Conservation (phyloP, 257 asterid species). For the Avicennia marina region DNA sequence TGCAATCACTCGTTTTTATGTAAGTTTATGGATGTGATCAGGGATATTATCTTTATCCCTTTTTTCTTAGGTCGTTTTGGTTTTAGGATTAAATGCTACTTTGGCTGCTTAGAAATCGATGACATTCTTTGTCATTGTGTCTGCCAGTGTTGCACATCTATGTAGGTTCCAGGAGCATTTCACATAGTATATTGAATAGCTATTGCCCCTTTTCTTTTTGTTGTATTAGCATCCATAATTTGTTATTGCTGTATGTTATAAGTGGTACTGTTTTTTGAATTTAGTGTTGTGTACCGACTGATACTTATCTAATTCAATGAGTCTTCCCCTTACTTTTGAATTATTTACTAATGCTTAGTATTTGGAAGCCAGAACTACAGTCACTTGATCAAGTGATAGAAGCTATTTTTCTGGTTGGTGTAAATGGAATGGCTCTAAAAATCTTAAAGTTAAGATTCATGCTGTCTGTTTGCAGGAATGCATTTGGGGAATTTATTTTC, state of each 20-base stretch:
- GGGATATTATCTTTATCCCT: slow-evolving; percentile 4
- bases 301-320: neutral
- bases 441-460: neutral
- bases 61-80: neutral
- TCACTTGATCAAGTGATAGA: neutral
- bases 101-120: neutral
- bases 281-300: neutral
- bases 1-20: neutral
- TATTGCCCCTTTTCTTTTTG: neutral
- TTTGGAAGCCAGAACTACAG: neutral
- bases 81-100: slow-evolving; percentile 9
- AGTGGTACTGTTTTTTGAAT: neutral
- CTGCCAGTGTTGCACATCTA: neutral
- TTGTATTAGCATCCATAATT: neutral
- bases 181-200: neutral
- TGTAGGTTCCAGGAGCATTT: neutral
- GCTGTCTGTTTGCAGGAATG: neutral
- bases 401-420: neutral
- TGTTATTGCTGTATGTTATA: neutral
- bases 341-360: neutral
- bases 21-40: neutral
- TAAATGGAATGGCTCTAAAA: neutral
- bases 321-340: neutral
- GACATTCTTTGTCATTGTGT: neutral
- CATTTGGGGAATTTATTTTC: neutral